Conservation (phyloP, 1,284 basidiomycete species). For the Heterobasidion irregulare region DNA sequence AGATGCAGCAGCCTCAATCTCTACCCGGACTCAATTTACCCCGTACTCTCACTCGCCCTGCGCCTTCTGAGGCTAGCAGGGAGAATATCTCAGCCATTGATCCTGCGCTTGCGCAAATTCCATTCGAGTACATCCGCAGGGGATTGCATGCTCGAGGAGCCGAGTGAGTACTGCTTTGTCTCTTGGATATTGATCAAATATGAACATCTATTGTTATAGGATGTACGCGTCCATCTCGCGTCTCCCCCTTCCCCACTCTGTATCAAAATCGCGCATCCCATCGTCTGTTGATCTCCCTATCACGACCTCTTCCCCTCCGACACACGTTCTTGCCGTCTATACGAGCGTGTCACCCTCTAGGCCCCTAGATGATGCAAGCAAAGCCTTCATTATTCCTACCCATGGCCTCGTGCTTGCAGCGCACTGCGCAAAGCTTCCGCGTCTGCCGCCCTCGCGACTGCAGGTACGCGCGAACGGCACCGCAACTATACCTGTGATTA, state of each 20-base stretch:
- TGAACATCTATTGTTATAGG: conserved; percentile 21
- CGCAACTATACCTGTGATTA: conserved; percentile 52
- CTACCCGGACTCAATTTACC: conserved; percentile 41
- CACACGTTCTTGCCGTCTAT: conserved; percentile 48
- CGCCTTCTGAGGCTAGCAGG: conserved; percentile 41
- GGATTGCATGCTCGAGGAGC: conserved; percentile 40
- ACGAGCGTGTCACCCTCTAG: conserved; percentile 22
- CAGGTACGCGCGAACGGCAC: conserved; percentile 24
- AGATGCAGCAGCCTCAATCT: conserved; percentile 12
- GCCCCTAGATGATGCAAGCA: conserved; percentile 24
- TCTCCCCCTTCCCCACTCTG: conserved; percentile 34
- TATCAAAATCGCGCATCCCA: conserved; percentile 35
- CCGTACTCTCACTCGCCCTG: conserved; percentile 45
- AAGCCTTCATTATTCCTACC: conserved; percentile 38
- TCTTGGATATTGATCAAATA: conserved; percentile 1
- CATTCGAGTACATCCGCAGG: conserved; percentile 51
- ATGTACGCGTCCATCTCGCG: conserved; percentile 43
- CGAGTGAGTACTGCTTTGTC: conserved; percentile 29
- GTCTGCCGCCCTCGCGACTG: conserved; percentile 29
- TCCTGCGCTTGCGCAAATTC: conserved; percentile 48
- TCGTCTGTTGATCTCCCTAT: conserved; percentile 19
- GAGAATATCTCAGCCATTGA: conserved; percentile 43
- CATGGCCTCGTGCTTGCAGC: conserved; percentile 52
- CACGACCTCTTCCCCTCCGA: conserved; percentile 29
- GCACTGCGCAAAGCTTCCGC: conserved; percentile 49